Base-by-base conservation (phyloP, 2,329 filamentous ascomycete genomes). In the Pseudogymnoascus sp. region DNA sequence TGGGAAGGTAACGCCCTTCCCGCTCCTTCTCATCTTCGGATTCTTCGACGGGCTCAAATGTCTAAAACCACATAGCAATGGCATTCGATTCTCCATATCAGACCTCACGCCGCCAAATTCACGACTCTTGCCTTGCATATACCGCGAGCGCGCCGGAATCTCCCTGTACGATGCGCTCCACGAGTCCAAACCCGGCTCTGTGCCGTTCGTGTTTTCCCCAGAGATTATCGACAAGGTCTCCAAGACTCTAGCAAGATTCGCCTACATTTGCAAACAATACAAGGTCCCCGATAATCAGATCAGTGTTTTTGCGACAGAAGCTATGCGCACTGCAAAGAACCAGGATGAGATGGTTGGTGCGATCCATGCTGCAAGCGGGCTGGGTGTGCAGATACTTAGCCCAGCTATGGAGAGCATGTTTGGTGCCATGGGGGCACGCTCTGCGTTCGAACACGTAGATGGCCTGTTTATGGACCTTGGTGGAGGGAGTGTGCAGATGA, bases 1-100 rank as follows among this genome's bases (percentile, higher is more conserved):
- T 74, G 71, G 72, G 72, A 63, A 74, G 72, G 72, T 73, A 70
- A 66, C 7, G 9, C 41, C 35, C 38, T 60, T 60, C 58, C 58
- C 38, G 25, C 58, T 25, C 25, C 35, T 25, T 31, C 9, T 21
- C 37, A 55, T 59, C 52, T 25, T 25, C 49, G 14, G 18, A 43
- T 33, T 16, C 23, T 28, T 14, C 25, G 8, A 43, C 41, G 7
- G 11, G 58, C 23, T 37, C 16, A 28, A 33, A 59, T n/a, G 23
- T 31, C 61, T 69, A 59, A 70, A 58, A 16, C n/a, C 14, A 16
- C 7, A 40, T 63, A 91, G 91, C 79, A 97, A 96, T 79, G 93
- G 92, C 69, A 93, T 96, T 70, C 90, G 93, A 62, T 96, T 96
- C 79, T 93, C 91, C 49, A 91, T 96, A 70, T 90, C 91, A 7